Base-by-base conservation (phyloP, 768 basidiomycete species). In the Suillus americanus region DNA sequence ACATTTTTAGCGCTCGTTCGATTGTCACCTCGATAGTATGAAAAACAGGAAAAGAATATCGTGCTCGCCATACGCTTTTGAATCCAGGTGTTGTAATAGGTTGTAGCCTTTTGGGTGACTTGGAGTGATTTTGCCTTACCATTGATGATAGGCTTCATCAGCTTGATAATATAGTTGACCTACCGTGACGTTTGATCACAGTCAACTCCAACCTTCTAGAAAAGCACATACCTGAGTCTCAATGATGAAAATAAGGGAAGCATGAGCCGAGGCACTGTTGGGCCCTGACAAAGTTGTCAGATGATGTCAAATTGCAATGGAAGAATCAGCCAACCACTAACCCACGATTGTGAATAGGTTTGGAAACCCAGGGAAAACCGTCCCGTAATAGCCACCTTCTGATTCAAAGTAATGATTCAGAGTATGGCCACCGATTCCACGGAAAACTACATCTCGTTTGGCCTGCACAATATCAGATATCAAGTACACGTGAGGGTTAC, bases 231-330 rank as follows among this genome's bases (percentile, higher is more conserved):
- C 86, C 81, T 88, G 85, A 8, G 80, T 76, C 71, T 88, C 87
- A 66, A 84, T 79, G 60, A 78, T 79, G 70, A 84, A 87, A 55
- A 88, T 78, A 41, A 85, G 79, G 30, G 87, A 87, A 10, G 82
- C 83, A 67, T 88, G 87, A 16, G 86, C 87, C 9, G 83, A 79
- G 35, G 81, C 82, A 40, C 81, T 81, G 70, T 89, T 89, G 3
- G 87, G 86, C 0, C 84, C 84, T 85, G 62, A 8, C 33, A 61
- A 23, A 45, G 43, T 25, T 60, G 8, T 59, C 61, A 54, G 33
- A 40, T 46, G 20, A 53, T 50, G 23, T 50, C 30, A 50, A 14
- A 40, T 33, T 33, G 30, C 28, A 46, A 30, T 41, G 35, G 41
- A 6, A 41, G 25, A 28, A 43, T 40, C 48, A 46, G 33, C 23